phyloP scores from a whole-genome alignment of 2,329 filamentous ascomycete genomes.

The Zymoseptoria passerinii region DNA sequence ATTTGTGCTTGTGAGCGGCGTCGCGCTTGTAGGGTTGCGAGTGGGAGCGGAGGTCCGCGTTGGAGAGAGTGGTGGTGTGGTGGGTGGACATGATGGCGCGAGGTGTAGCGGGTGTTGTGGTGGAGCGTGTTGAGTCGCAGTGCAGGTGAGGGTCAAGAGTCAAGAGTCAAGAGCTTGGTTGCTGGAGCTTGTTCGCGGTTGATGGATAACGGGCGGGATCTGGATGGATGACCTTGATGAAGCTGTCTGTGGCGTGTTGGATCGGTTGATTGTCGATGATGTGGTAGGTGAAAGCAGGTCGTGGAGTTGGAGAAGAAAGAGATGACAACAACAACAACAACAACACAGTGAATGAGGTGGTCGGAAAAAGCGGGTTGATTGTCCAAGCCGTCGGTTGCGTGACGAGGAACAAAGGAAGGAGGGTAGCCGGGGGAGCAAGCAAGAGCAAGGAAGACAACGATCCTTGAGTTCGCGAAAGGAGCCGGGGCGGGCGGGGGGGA shows the following conservation, averaged over 20 bases:
- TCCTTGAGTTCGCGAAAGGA: neutral
- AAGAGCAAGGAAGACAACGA: neutral
- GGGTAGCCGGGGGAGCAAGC: too few relatives aligned
- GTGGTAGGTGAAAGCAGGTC: neutral
- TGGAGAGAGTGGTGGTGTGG: conserved; percentile 37
- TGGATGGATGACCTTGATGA: conserved; percentile 20
- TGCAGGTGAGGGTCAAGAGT: too few relatives aligned
- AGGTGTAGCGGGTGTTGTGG: conserved; percentile 3
- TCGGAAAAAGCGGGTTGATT: neutral
- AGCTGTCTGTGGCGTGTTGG: conserved; percentile 2
- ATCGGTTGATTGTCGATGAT: conserved; percentile 1
- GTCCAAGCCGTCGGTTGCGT: neutral
- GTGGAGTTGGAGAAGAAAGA: neutral
- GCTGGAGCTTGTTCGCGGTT: conserved; percentile 1
- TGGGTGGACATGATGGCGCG: conserved; percentile 36
- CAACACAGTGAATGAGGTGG: neutral
- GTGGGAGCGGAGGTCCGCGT: conserved; percentile 46
- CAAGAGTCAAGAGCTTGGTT: neutral
- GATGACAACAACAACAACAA: neutral
- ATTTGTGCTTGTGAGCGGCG: conserved; percentile 44
- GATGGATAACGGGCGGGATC: neutral
- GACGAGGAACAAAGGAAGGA: neutral
- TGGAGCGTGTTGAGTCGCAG: neutral
- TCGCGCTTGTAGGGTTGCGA: conserved; percentile 46
- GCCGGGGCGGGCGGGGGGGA: too few relatives aligned